Percentiles rank a stretch among this genome's conserved stretches.
These are phyloP conservation scores for Hibiscus tridactylites DNA, from an alignment of 345 rosid species.

Conservation along the genomic window DNA sequence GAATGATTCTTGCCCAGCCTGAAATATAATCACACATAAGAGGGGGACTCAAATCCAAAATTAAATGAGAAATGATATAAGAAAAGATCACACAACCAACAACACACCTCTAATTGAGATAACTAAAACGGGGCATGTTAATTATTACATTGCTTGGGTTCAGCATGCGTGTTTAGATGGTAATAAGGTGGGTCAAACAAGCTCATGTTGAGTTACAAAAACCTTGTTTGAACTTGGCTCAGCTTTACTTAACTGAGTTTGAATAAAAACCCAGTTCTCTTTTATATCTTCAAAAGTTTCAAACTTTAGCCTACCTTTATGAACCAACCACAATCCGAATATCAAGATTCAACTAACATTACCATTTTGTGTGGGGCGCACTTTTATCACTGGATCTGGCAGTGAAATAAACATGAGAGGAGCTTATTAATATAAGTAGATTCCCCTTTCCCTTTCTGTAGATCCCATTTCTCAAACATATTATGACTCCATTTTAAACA, in stretches of 20 bases:
- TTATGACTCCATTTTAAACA: not conserved
- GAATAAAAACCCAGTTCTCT: not conserved
- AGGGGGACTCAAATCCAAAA: not conserved
- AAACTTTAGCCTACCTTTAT: not conserved
- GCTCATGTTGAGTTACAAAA: not conserved
- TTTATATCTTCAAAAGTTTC: not conserved
- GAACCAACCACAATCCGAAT: not conserved
- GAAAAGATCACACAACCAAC: not conserved
- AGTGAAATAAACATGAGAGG: not conserved
- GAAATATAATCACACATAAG: not conserved
- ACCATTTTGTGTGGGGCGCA: too few species aligned
- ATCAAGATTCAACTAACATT: not conserved
- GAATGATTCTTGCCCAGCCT: slow-evolving; percentile 99
- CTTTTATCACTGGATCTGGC: not conserved
- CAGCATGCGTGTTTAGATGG: not conserved
- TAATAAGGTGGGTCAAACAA: not conserved
- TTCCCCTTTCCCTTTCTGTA: not conserved
- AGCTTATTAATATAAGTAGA: not conserved
- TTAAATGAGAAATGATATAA: not conserved
- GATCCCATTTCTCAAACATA: not conserved
- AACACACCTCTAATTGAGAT: not conserved
- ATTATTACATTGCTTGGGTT: not conserved
- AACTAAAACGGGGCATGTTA: not conserved
- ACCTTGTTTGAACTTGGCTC: not conserved
- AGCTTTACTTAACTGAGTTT: not conserved